A percentile compares a stretch with the other conserved stretches of the same genome.
Conservation (phyloP, 768 basidiomycete genomes). For the Suillus bovinus region DNA sequence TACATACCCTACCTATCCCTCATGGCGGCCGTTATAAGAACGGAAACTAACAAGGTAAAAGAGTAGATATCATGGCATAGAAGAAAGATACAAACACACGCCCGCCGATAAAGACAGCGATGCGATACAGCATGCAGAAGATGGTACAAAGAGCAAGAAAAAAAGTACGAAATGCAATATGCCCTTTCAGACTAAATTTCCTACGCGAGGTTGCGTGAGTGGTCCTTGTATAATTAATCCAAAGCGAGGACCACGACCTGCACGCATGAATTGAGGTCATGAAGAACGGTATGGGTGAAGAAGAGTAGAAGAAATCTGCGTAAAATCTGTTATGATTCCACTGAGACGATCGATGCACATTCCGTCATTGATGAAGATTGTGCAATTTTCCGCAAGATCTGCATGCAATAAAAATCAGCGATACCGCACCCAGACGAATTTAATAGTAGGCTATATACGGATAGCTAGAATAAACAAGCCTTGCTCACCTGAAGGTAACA, state of each 20-base stretch:
- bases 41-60: not conserved
- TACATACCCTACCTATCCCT: not conserved
- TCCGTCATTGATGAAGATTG: conserved; percentile 13
- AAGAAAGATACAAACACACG: not conserved
- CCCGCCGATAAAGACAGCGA: not conserved
- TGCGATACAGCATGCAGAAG: not conserved
- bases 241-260: not conserved
- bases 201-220: not conserved
- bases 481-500: conserved; percentile 39
- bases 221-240: conserved; percentile 4
- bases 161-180: not conserved
- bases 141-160: not conserved
- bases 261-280: not conserved
- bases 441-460: not conserved
- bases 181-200: not conserved
- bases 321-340: not conserved
- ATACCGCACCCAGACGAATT: not conserved
- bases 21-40: not conserved
- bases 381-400: conserved; percentile 36
- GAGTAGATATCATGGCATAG: not conserved
- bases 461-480: not conserved
- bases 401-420: not conserved
- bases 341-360: not conserved
- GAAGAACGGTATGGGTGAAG: not conserved
- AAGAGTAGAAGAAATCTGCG: not conserved